Evolutionary conservation across 805 yeast genomes (phyloP).

Genomic region (Cephaloascus albidus): DNA sequence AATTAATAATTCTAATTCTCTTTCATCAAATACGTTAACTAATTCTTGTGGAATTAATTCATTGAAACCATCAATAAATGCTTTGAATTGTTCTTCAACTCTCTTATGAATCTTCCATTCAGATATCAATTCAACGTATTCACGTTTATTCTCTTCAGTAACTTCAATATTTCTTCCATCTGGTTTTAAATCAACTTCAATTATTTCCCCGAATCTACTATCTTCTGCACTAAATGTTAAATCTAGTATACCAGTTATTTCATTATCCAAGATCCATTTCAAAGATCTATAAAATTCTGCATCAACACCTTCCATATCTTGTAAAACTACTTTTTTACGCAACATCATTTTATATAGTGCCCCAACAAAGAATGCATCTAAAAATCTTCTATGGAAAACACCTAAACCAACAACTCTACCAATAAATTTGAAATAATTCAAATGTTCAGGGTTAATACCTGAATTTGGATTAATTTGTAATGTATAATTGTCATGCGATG

Average conservation of each 20-base stretch:
- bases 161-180: conserved; percentile 86
- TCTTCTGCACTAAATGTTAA: conserved; percentile 85
- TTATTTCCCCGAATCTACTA: conserved; percentile 90
- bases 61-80: conserved; percentile 94
- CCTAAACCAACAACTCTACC: conserved; percentile 98
- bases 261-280: conserved; percentile 94
- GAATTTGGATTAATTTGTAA: conserved; percentile 97
- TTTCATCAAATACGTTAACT: conserved; percentile 93
- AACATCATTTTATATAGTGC: conserved; percentile 97
- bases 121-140: conserved; percentile 87
- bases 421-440: conserved; percentile 94
- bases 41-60: conserved; percentile 96
- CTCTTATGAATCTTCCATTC: conserved; percentile 94
- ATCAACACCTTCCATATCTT: conserved; percentile 98
- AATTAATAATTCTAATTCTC: conserved; percentile 90
- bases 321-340: conserved; percentile 86
- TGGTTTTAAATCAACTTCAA: conserved; percentile 82
- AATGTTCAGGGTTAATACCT: conserved; percentile 94
- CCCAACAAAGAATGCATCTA: conserved; percentile 97
- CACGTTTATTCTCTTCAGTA: conserved; percentile 88
- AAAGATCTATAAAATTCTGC: conserved; percentile 92
- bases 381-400: conserved; percentile 94
- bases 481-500: conserved; percentile 96
- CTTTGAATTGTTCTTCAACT: conserved; percentile 92
- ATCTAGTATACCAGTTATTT: conserved; percentile 80